Base-by-base conservation (phyloP, 805 yeast species). In the Candida easanensis region DNA sequence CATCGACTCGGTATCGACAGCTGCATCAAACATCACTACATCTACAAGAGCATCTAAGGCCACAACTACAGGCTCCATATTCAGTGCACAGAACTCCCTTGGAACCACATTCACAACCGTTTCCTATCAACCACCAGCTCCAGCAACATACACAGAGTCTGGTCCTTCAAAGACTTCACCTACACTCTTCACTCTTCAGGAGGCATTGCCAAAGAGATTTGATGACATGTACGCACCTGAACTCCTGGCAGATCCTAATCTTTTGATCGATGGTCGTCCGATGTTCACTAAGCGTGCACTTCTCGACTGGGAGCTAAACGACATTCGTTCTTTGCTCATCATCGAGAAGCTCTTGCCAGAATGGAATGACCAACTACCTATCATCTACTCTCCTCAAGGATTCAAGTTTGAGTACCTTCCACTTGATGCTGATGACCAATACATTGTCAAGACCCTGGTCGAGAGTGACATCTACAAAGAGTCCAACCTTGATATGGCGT, bases 261-360 rank as follows among this genome's bases (percentile, higher is more conserved):
- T 71, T 18, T 64, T 78, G 31, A 66, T 73, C 10, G 77, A 77
- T 49, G 84, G 84, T 0, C 66, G 88, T 34, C 88, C 87, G 11
- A 59, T 64, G 20, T 82, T 80, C 61, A 80, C 88, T 0, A 76
- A 74, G 48, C 66, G 88, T 41, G 78, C 76, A 14, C 65, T 84
- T 32, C 65, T 79, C 20, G 84, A 82, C 59, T 84, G 91, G 91
- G 80, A 76, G 37, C 56, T 81, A 39, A 84, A 84, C 60, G 90
- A 83, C 58, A 65, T 81, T 16, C 65, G 91, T 34, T 80, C 88
- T 2, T 60, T 83, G 22, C 63, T 84, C 28, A 79, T 84, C 21
- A 68, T 80, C 18, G 57, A 50, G 20, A 39, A 41, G 20, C 51
- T 76, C 30, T 65, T 63, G 39, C 78, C 79, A 5, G 80, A 76